Base-by-base conservation (phyloP, 2,329 filamentous ascomycete species). In the Trichocomaceae sp. region DNA sequence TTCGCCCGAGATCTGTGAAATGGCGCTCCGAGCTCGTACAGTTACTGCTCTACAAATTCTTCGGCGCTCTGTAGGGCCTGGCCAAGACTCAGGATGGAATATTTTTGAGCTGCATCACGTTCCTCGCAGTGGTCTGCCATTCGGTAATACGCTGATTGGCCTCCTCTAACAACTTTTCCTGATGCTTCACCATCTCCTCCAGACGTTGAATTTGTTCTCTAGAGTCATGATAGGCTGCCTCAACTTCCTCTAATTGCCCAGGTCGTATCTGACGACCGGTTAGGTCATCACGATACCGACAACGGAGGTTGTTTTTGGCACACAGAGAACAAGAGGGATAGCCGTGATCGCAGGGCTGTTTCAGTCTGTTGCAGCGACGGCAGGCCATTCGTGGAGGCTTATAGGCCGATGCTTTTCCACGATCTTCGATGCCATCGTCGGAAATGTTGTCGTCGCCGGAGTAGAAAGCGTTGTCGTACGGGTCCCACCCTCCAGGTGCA, bases 301-400 rank as follows among this genome's bases (percentile, higher is more conserved):
- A 54, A 2, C 47, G 52, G 5, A 13, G 17, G 10, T 47, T 37
- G 10, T 37, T 7, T 35, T 44, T 42, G 10, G 20, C 19, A 26
- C 52, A 54, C 1, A 45, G 12, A 5, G 47, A 54, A 26, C 52
- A 54, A 23, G 52, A 42, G 13, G 52, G 52, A 22, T 54, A 49
- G 19, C 6, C 19, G 52, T 54, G 52, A 20, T 54, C 52, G 12
- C 52, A 54, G n/a, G 45, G 45, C 22, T 54, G 45, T 29, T 54
- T 54, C 1, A 42, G 5, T 46, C 45, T 54, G 15, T 54, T 54
- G 29, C 52, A 54, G 23, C 46, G 35, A 22, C 52, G 52, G n/a
- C 52, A 54, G 10, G 52, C 52, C 52, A 54, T 54, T 22, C 52
- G 46, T 12, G 45, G 45, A 17, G 52, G 52, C 37, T 54, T 54